These are phyloP conservation scores for Amborella trichopoda DNA, from an alignment of 164 flowering plant species.

Conservation along the genomic window DNA sequence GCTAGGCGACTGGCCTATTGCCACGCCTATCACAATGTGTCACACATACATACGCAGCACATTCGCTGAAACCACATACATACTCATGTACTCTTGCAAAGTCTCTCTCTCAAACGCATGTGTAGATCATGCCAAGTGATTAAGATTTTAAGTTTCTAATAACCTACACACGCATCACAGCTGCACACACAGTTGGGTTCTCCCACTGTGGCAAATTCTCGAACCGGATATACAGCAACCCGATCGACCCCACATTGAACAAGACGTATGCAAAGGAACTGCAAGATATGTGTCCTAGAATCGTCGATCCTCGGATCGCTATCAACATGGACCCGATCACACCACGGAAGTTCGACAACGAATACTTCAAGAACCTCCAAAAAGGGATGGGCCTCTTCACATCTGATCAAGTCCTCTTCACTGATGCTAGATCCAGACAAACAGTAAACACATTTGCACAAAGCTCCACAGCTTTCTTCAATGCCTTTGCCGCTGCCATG, in stretches of 20 bases:
- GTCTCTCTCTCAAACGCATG: too few species aligned
- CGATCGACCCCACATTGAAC: constrained; percentile 54
- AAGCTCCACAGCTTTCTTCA: constrained; percentile 28
- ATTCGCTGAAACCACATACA: too few species aligned
- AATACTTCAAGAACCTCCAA: constrained; percentile 59
- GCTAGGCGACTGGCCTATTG: too few species aligned
- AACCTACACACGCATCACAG: too few species aligned
- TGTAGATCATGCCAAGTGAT: too few species aligned
- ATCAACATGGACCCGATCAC: constrained; percentile 79
- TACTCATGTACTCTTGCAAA: too few species aligned
- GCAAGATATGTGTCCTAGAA: constrained; percentile 44
- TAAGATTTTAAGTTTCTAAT: too few species aligned
- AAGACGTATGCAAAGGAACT: constrained; percentile 34
- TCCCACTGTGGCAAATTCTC: constrained; percentile 50
- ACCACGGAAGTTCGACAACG: constrained; percentile 55
- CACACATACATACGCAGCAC: too few species aligned
- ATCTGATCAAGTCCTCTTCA: constrained; percentile 68
- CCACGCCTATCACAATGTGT: too few species aligned
- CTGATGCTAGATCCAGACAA: constrained; percentile 45
- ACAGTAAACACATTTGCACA: constrained; percentile 46
- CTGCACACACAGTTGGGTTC: constrained; percentile 66
- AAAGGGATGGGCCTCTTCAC: constrained; percentile 68
- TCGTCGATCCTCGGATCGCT: constrained; percentile 66
- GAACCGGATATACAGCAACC: constrained; percentile 34
- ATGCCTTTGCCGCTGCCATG: constrained; percentile 56